These are phyloP conservation scores for Aegilops umbellulata DNA, from an alignment of 176 grass and related monocot genomes.

Conservation along the genomic window DNA sequence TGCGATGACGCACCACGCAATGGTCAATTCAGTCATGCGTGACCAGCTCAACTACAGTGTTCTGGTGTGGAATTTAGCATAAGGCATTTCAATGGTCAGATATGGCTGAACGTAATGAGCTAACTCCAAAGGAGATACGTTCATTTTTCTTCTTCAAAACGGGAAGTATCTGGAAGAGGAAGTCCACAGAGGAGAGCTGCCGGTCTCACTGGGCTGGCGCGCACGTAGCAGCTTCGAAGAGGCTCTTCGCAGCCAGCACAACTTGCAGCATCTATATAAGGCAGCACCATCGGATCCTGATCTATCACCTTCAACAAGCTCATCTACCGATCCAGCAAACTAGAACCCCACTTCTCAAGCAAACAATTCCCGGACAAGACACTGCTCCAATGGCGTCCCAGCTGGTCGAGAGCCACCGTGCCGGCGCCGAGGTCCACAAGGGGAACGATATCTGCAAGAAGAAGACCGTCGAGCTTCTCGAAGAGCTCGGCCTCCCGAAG, in stretches of 20 bases:
- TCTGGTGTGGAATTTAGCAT: neutral
- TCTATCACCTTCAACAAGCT: too few relatives aligned
- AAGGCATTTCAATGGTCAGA: neutral
- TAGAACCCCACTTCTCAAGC: too few relatives aligned
- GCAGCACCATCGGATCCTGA: too few relatives aligned
- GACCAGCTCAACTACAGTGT: neutral
- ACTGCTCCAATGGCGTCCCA: neutral
- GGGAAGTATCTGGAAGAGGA: neutral
- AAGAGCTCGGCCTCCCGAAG: neutral
- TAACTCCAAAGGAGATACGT: neutral
- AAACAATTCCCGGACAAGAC: too few relatives aligned
- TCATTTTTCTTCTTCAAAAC: neutral
- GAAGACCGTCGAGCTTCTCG: neutral
- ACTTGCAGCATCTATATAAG: too few relatives aligned
- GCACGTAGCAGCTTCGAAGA: too few relatives aligned
- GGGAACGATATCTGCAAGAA: neutral
- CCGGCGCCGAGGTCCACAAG: neutral
- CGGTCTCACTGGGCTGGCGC: too few relatives aligned
- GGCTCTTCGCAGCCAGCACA: too few relatives aligned
- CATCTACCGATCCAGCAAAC: too few relatives aligned
- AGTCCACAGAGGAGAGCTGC: neutral
- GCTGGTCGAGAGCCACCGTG: neutral
- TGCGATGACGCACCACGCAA: too few relatives aligned
- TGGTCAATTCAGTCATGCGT: neutral
- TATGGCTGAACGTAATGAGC: neutral